phyloP scores from a whole-genome alignment of 345 rosid genomes.

The Jatropha curcas region DNA sequence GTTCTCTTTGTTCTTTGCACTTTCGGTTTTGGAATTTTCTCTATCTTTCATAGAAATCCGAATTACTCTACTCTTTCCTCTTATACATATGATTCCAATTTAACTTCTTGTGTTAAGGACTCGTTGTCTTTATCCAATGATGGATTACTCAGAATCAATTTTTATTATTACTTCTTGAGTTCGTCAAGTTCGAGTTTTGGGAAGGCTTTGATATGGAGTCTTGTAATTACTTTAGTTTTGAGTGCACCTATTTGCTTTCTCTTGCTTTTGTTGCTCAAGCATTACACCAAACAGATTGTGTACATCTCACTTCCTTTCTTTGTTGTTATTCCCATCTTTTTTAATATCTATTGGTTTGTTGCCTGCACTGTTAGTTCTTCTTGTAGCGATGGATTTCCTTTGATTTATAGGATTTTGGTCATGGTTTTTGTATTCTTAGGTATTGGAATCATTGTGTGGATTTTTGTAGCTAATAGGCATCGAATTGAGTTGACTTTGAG shows the following conservation, averaged over 20 bases:
- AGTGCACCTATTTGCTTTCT: conserved; percentile 71
- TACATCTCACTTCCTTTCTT: conserved; percentile 78
- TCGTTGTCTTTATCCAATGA: conserved; percentile 10
- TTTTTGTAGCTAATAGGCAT: conserved; percentile 78
- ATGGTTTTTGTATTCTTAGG: conserved; percentile 64
- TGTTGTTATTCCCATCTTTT: conserved; percentile 60
- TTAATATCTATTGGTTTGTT: conserved; percentile 87
- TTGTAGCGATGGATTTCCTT: conserved; percentile 65
- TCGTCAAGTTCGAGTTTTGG: conserved; percentile 38
- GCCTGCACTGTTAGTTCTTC: conserved; percentile 74
- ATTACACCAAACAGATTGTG: conserved; percentile 79
- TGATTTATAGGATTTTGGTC: conserved; percentile 66
- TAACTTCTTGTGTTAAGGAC: conserved; percentile 55
- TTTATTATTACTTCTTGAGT: conserved; percentile 6
- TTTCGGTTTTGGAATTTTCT: conserved; percentile 78
- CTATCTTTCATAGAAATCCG: conserved; percentile 54
- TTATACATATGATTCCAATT: conserved; percentile 49
- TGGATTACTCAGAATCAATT: neutral
- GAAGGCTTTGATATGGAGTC: conserved; percentile 61
- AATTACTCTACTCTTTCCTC: conserved; percentile 52
- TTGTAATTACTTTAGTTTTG: conserved; percentile 60
- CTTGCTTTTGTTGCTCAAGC: conserved; percentile 71
- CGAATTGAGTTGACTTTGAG: conserved; percentile 70
- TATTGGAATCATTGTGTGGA: conserved; percentile 75
- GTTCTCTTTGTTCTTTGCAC: conserved; percentile 57